Base-by-base conservation (phyloP, 2,329 filamentous ascomycete genomes). In the Nemania abortiva region DNA sequence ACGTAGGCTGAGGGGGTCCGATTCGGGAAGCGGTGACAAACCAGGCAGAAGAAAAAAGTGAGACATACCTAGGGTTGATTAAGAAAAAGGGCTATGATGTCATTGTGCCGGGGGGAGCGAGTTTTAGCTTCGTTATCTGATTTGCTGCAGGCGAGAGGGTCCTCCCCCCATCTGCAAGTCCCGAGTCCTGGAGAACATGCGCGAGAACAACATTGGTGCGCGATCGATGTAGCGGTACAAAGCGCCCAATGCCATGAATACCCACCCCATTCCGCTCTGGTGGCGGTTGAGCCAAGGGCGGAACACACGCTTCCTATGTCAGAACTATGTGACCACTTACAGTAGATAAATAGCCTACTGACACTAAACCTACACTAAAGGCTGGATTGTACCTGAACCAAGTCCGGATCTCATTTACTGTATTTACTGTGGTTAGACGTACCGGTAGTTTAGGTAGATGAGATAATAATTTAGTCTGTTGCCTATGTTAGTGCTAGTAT, bases 11-110 rank as follows among this genome's bases (percentile, higher is more conserved):
- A 50, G 20, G 24, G 24, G 31, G 31, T 34, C 42, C 18, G 13
- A 42, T 56, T 22, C 24, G 42, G 22, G 34, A 49, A 58, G 56
- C 37, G 65, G 58, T 52, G 65, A 57, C 59, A 45, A 63, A 59
- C 53, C 11, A 58, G 42, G 27, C 15, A 37, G 54, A 62, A 34
- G n/a, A n/a, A n/a, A 50, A 52, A 54, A 49, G 57, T 45, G 22
- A 55, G 39, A 56, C 42, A 49, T 31, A 42, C 42, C 55, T 31
- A 29, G 53, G 52, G 54, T 49, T 52, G 22, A n/a, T n/a, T n/a
- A n/a, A n/a, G n/a, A n/a, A 2, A 11, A 37, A 45, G 49, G 9
- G 47, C 34, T 58, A 56, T 69, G 66, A 69, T 62, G 66, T 69
- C 66, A 69, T 54, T 15, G 9, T 1, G 49, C 55, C 18, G 29